Percentiles rank a stretch among this genome's conserved stretches.
Evolutionary conservation across 257 asterid genomes (phyloP).

Genomic region (Catharanthus roseus): DNA sequence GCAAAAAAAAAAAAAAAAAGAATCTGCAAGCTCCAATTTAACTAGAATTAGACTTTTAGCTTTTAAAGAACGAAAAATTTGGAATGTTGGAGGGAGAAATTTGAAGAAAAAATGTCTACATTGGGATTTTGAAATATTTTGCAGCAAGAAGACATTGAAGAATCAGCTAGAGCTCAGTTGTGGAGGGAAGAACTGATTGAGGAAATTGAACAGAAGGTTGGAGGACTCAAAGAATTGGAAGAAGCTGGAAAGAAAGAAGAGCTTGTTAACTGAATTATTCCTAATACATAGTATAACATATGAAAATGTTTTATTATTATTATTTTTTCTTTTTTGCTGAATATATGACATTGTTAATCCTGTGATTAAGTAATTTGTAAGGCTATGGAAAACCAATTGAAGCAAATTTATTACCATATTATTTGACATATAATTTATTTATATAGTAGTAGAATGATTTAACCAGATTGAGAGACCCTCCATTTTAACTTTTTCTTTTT

Average conservation of each 20-base stretch:
- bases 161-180: constrained; percentile 52
- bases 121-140: too few species aligned
- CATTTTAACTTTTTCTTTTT: too few species aligned
- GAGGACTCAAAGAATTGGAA: constrained; percentile 63
- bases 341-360: background rate
- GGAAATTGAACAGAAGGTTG: constrained; percentile 85
- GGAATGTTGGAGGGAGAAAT: too few species aligned
- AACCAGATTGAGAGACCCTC: background rate
- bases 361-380: background rate
- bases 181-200: constrained; percentile 85
- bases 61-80: too few species aligned
- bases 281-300: too few species aligned
- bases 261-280: constrained; percentile 31
- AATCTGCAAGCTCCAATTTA: too few species aligned
- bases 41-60: too few species aligned
- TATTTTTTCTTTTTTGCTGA: too few species aligned
- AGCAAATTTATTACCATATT: background rate
- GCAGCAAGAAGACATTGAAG: constrained; percentile 88
- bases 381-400: background rate
- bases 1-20: too few species aligned
- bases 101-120: too few species aligned
- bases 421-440: too few species aligned
- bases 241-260: constrained; percentile 62
- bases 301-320: background rate
- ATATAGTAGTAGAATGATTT: background rate